These are phyloP conservation scores for Globisporangium radiosum DNA, from an alignment of 352 stramenopile species.

Conservation along the genomic window DNA sequence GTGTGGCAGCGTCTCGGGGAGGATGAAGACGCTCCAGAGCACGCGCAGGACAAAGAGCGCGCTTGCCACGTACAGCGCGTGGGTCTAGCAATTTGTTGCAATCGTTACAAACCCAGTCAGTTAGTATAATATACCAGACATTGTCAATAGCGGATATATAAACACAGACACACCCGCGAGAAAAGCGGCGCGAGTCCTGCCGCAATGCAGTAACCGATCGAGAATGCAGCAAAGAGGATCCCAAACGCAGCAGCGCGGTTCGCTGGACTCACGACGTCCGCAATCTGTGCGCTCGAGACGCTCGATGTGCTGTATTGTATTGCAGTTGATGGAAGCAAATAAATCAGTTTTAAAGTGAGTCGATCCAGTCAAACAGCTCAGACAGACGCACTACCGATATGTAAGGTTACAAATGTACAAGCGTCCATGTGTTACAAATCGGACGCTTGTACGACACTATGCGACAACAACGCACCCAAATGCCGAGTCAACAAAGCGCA, in stretches of 20 bases:
- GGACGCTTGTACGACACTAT: no score
- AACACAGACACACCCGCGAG: constrained; percentile 21
- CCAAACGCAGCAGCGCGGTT: constrained; percentile 54
- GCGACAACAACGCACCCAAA: constrained; percentile 29
- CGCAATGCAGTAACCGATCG: constrained; percentile 49
- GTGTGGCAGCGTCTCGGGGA: constrained; percentile 54
- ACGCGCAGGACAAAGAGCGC: constrained; percentile 43
- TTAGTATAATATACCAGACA: no score
- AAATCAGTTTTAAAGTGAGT: not conserved
- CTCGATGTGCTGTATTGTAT: constrained; percentile 30
- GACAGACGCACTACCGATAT: no score
- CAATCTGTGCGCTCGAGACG: constrained; percentile 49
- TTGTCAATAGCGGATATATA: not conserved
- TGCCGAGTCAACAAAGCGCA: constrained; percentile 44
- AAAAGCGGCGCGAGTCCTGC: constrained; percentile 51
- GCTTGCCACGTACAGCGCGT: constrained; percentile 39
- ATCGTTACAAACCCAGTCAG: no score
- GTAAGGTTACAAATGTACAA: no score
- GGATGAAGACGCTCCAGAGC: constrained; percentile 44
- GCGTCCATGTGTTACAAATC: no score
- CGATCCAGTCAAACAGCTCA: not conserved
- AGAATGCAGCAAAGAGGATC: constrained; percentile 42
- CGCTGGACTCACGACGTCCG: constrained; percentile 48
- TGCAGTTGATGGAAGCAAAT: no score
- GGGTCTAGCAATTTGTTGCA: constrained; percentile 16